Evolutionary conservation across 768 basidiomycete genomes (phyloP).

Genomic region (Lactifluus rugatus): DNA sequence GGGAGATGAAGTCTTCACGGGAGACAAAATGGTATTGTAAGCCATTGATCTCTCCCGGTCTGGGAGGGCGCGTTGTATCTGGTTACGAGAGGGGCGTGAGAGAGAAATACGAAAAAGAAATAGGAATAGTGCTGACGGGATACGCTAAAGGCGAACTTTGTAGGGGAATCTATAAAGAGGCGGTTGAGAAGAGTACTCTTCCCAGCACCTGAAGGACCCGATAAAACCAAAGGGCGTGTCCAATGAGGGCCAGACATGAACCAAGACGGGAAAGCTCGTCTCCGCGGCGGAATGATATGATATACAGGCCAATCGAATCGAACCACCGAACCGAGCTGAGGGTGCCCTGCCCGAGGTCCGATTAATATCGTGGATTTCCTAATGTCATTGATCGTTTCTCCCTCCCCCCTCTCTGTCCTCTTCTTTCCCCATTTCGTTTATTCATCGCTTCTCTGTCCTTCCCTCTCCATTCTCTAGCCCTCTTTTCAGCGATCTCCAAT

Average conservation of each 20-base stretch:
- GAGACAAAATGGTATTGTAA: constrained; percentile 82
- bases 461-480: constrained; percentile 6
- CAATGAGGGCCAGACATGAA: constrained; percentile 32
- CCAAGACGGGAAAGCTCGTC: neutral
- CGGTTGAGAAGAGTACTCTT: constrained; percentile 83
- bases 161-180: constrained; percentile 72
- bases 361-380: no score
- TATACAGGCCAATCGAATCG: neutral
- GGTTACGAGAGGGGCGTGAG: constrained; percentile 4
- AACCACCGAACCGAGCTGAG: neutral
- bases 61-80: constrained; percentile 87
- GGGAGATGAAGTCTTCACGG: constrained; percentile 55
- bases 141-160: constrained; percentile 86
- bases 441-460: constrained; percentile 4
- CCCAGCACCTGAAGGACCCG: constrained; percentile 88
- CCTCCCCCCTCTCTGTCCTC: no score
- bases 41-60: constrained; percentile 75
- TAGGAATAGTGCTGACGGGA: constrained; percentile 48
- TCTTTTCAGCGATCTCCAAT: constrained; percentile 30
- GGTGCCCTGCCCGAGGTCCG: neutral
- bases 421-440: constrained; percentile 3
- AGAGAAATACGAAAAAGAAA: neutral
- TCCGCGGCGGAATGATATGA: neutral
- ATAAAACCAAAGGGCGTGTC: constrained; percentile 73
- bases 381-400: no score